Conservation (phyloP, 257 asterid genomes). For the Ilex aquifolium region DNA sequence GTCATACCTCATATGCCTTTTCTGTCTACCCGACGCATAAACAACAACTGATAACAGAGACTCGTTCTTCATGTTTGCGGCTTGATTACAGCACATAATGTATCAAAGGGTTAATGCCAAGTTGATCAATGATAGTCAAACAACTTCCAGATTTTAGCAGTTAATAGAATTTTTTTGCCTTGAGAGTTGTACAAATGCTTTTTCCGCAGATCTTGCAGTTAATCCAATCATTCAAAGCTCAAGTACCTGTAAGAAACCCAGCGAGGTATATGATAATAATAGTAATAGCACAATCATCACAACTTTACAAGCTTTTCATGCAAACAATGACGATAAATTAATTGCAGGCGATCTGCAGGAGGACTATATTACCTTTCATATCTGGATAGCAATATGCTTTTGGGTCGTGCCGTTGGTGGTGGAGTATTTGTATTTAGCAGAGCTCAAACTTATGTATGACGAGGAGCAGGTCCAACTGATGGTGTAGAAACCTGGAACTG, state of each 20-base stretch:
- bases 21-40: too few relatives aligned
- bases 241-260: constrained; percentile 50
- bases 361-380: constrained; percentile 83
- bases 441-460: constrained; percentile 43
- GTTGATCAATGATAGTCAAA: too few relatives aligned
- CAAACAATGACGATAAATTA: background rate
- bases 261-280: constrained; percentile 35
- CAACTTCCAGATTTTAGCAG: too few relatives aligned
- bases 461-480: background rate
- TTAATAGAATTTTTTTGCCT: background rate
- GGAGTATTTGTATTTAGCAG: constrained; percentile 79
- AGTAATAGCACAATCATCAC: constrained; percentile 1
- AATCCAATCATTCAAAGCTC: constrained; percentile 65
- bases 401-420: constrained; percentile 89
- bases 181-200: constrained; percentile 6
- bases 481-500: too few relatives aligned
- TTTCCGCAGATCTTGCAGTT: constrained; percentile 62
- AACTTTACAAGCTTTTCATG: background rate
- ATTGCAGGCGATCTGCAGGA: constrained; percentile 61
- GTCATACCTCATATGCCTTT: too few relatives aligned
- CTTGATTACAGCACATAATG: too few relatives aligned
- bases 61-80: too few relatives aligned
- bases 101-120: too few relatives aligned
- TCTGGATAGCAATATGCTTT: constrained; percentile 73
- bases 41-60: too few relatives aligned